Base-by-base conservation (phyloP, 805 yeast species). In the Saccharomycopsis sp. region DNA sequence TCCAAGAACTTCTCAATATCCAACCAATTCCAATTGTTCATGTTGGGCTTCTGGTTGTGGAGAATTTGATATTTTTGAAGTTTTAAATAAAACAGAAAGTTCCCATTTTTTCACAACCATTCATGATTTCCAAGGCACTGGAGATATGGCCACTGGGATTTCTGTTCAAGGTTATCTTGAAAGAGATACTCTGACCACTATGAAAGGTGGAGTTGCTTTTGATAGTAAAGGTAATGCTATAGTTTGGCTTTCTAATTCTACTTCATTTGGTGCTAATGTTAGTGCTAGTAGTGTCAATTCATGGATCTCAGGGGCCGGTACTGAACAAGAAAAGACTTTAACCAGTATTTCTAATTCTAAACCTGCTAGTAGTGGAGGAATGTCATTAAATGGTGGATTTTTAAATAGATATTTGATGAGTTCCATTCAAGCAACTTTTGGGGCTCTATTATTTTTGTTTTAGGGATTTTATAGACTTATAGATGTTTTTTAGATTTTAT, bases 41-140 rank as follows among this genome's bases (percentile, higher is more conserved):
- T 92, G 99, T 73, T 92, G 99, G 99, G 56, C 72, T 39, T 71
- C 94, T 41, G 97, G 97, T 47, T 92, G 99, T 67, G 99, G 99
- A 67, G 99, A 92, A 70, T 69, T 92, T 55, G 99, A 92, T 65
- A 69, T 87, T 54, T 92, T 88, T 55, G 99, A 92, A 73, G 70
- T 89, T 51, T 72, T 92, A 51, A 66, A 76, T 47, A 15, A 26
- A 5, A 21, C 41, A 25, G 52, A 81, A 27, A 95, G 95, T 51
- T 76, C 84, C 48, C 67, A 76, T 42, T 65, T 81, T 50, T 77
- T 64, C 59, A 66, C 86, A 15, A 78, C 88, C 5, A 61, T 81
- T 56, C 92, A 81, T 56, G 84, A 78, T 53, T 81, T 69, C 66
- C 92, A 81, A 58, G 85, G 84, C 30, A 72, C 78, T 34, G 79